A percentile compares a stretch with the other conserved stretches of the same genome.
These are phyloP conservation scores for Beta lomatogona DNA, from an alignment of 179 eudicot genomes.

Conservation along the genomic window DNA sequence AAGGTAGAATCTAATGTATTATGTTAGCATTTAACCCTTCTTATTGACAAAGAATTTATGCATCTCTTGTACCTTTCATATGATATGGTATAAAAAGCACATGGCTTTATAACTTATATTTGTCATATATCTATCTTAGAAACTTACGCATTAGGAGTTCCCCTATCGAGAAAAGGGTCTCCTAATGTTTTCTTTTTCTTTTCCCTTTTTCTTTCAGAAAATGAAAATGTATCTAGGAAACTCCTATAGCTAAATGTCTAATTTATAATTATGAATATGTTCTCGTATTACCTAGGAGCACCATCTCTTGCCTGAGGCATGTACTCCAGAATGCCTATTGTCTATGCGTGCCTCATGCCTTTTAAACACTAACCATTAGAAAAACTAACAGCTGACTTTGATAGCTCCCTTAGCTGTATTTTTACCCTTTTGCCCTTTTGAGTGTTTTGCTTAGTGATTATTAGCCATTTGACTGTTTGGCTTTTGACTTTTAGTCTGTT, in stretches of 20 bases:
- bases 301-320: not conserved
- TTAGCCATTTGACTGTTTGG: not conserved
- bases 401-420: not conserved
- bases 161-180: no score
- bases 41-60: no score
- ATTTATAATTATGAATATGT: not conserved
- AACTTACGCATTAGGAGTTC: no score
- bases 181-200: no score
- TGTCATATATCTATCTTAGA: no score
- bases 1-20: no score
- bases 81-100: no score
- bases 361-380: not conserved
- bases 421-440: not conserved
- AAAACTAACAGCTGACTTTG: not conserved
- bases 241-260: not conserved
- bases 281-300: not conserved
- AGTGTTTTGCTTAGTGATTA: not conserved
- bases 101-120: no score
- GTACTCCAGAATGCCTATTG: not conserved
- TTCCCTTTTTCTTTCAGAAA: no score
- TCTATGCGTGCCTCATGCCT: not conserved
- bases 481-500: not conserved
- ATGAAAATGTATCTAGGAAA: not conserved
- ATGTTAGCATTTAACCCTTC: no score
- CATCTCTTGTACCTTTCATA: no score